Evolutionary conservation across 1,284 basidiomycete species (phyloP).

Genomic region (Blastosporella zonata): DNA sequence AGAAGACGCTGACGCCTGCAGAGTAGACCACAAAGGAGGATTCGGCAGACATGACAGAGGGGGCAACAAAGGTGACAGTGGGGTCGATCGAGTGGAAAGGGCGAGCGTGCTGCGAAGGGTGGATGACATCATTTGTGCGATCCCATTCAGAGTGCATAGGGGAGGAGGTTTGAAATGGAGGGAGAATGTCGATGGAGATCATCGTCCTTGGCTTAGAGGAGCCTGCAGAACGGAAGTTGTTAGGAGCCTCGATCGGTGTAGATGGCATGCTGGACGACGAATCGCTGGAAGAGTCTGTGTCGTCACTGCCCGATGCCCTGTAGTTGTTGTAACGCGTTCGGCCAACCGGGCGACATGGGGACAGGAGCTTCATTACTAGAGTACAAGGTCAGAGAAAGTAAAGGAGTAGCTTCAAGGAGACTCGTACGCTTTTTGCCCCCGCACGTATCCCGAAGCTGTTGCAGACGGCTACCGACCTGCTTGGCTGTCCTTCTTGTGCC

Average conservation of each 20-base stretch:
- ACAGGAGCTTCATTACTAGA: constrained; percentile 42
- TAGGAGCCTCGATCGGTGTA: constrained; percentile 33
- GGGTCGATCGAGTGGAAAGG: constrained; percentile 57
- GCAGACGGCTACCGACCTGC: constrained; percentile 70
- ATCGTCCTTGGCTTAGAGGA: constrained; percentile 34
- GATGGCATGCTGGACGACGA: constrained; percentile 37
- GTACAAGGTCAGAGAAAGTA: constrained; percentile 9
- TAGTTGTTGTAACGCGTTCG: constrained; percentile 15
- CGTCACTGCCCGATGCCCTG: constrained; percentile 19
- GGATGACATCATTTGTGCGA: constrained; percentile 24
- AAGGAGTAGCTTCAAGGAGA: background rate
- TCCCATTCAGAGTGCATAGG: constrained; percentile 6
- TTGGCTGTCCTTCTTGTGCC: constrained; percentile 65
- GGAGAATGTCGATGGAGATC: constrained; percentile 60
- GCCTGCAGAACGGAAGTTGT: constrained; percentile 11
- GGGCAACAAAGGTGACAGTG: constrained; percentile 56
- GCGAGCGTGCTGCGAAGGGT: constrained; percentile 44
- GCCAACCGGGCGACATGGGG: constrained; percentile 31
- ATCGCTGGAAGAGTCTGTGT: constrained; percentile 38
- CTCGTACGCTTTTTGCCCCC: constrained; percentile 62
- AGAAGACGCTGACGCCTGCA: constrained; percentile 46
- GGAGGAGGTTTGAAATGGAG: constrained; percentile 22
- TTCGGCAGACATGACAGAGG: constrained; percentile 40
- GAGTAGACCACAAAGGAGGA: constrained; percentile 54
- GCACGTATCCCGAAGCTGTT: constrained; percentile 66